Evolutionary conservation across 768 basidiomycete genomes (phyloP), one percentile per base, ranked within the genome.

Genomic region (Rhodotorula diobovata): DNA sequence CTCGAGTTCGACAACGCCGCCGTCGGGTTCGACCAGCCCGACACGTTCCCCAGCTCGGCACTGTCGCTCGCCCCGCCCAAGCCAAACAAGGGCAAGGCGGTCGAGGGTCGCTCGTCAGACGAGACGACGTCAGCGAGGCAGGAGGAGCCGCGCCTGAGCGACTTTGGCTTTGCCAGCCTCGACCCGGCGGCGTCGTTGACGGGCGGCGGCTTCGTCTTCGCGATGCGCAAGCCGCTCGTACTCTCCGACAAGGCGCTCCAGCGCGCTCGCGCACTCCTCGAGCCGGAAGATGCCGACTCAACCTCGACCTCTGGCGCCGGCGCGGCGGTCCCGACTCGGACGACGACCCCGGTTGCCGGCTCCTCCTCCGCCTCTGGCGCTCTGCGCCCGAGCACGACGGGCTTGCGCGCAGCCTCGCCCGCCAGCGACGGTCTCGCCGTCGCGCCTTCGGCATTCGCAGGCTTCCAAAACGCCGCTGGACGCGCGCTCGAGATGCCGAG

Each of bases 1-100:
- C 56, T 63, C 15, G 73, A 61, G 18, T 71, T 71, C 63, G 73
- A 71, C 34, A 66, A 54, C 2, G 46, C n/a, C 43, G 63, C 68
- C 21, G 63, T 55, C 25, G 57, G 63, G 2, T 65, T 67, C 41
- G 73, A 74, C 30, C 34, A 66, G 35, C 65, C 61, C 18, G 43
- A 51, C n/a, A 57, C 70, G 10, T 63, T 71, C n/a, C 62, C 66
- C 14, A 60, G 61, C 30, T 67, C 70, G 34, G 41, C 66, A 20
- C 51, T 39, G 7, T 67, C 66, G n/a, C 32, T 61, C 21, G 20
- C 46, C 18, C 25, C 51, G 21, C 43, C 23, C 46, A 2, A 14
- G 2, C 45, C 8, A 32, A 32, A 48, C 45, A 57, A 30, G 53
- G 37, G 35, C 41, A 51, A 54, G 50, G 20, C 37, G 15, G 32